Conservation (phyloP, 345 rosid genomes). For the Syzygium aqueum region DNA sequence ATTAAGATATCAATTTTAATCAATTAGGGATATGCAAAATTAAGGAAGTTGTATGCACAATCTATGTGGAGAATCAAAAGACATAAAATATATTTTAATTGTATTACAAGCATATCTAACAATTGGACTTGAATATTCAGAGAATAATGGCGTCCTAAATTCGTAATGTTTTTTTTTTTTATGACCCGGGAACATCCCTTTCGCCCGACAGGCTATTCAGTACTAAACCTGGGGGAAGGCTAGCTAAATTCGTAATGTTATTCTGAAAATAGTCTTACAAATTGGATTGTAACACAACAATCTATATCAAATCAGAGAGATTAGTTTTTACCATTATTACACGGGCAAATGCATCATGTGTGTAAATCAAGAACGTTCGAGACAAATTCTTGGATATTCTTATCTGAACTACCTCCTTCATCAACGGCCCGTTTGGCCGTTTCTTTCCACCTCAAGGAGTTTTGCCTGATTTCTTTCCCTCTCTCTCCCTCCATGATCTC, state of each 20-base stretch:
- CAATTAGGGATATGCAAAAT: background rate
- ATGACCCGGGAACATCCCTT: too few species aligned
- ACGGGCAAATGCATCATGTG: background rate
- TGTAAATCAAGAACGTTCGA: background rate
- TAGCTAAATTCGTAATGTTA: background rate
- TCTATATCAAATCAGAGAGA: background rate
- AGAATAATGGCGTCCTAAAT: background rate
- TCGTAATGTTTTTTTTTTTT: background rate
- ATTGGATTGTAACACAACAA: background rate
- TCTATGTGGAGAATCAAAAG: background rate
- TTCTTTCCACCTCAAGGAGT: constrained; percentile 38
- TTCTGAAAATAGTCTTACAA: background rate
- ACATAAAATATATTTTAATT: background rate
- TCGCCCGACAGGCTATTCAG: too few species aligned
- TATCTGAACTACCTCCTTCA: constrained; percentile 51
- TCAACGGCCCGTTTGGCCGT: constrained; percentile 29
- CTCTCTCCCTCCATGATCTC: constrained; percentile 46
- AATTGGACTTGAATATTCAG: background rate
- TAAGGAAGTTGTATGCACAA: background rate
- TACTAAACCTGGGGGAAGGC: too few species aligned
- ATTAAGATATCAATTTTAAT: background rate
- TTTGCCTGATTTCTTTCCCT: constrained; percentile 22
- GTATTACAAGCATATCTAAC: background rate
- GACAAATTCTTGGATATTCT: constrained; percentile 30
- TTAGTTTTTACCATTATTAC: background rate